Evolutionary conservation across 768 basidiomycete genomes (phyloP).

Genomic region (Hemileccinum rubropunctum): DNA sequence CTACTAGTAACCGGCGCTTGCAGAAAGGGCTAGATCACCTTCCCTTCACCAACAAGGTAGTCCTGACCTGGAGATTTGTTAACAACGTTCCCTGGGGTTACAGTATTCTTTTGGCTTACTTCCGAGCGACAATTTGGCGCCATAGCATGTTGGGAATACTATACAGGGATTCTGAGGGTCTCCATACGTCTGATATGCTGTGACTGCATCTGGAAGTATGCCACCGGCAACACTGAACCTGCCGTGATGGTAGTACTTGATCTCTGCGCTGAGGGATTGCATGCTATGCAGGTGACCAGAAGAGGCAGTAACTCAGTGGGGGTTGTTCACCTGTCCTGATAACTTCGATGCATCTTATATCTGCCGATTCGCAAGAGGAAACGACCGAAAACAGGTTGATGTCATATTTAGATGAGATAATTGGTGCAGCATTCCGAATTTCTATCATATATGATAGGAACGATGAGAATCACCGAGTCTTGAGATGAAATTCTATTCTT

Average conservation of each 20-base stretch:
- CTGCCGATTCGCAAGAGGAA: not conserved
- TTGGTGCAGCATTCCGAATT: too few relatives aligned
- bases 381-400: not conserved
- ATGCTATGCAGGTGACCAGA: not conserved
- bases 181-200: slow-evolving; percentile 60
- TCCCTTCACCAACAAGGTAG: slow-evolving; percentile 51
- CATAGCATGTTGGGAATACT: slow-evolving; percentile 60
- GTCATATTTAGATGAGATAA: not conserved
- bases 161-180: slow-evolving; percentile 51
- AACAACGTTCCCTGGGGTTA: not conserved
- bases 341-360: too few relatives aligned
- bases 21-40: slow-evolving; percentile 30
- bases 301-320: too few relatives aligned
- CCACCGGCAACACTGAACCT: slow-evolving; percentile 53
- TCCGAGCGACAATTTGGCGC: slow-evolving; percentile 43
- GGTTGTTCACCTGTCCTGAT: too few relatives aligned
- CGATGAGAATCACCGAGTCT: not conserved
- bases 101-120: slow-evolving; percentile 32
- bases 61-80: slow-evolving; percentile 38
- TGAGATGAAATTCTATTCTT: not conserved
- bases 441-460: not conserved
- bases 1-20: not conserved
- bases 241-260: slow-evolving; percentile 53
- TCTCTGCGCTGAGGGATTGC: slow-evolving; percentile 21
- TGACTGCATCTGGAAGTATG: slow-evolving; percentile 52